Evolutionary conservation across 1,284 basidiomycete species (phyloP).

Genomic region (Fomitopsis schrenkii): DNA sequence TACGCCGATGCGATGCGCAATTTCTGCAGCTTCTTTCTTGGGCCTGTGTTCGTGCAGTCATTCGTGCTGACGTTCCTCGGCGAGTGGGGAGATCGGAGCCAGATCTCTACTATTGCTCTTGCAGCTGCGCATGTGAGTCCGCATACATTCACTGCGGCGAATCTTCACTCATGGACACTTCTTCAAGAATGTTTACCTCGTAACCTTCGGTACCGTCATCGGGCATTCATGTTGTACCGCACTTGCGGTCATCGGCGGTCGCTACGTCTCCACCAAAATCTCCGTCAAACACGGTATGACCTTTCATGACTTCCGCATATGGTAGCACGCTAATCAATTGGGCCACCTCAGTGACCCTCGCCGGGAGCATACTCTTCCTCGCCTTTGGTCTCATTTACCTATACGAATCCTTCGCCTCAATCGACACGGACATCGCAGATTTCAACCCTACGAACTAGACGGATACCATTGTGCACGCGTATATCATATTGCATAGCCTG

Average conservation of each 20-base stretch:
- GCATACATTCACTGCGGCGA: slow-evolving; percentile 1
- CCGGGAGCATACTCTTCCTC: slow-evolving; percentile 81
- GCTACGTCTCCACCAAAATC: slow-evolving; percentile 90
- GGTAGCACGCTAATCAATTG: not conserved
- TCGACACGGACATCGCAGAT: slow-evolving; percentile 30
- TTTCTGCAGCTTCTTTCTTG: slow-evolving; percentile 79
- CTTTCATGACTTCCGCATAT: not conserved
- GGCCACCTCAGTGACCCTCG: slow-evolving; percentile 66
- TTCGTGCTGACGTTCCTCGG: slow-evolving; percentile 96
- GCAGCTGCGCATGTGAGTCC: slow-evolving; percentile 89
- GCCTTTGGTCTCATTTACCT: slow-evolving; percentile 78
- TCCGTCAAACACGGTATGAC: slow-evolving; percentile 88
- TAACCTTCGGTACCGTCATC: slow-evolving; percentile 86
- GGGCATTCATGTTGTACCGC: slow-evolving; percentile 90
- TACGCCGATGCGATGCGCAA: slow-evolving; percentile 75
- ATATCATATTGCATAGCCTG: not conserved
- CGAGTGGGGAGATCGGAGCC: slow-evolving; percentile 97
- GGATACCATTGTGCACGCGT: not conserved
- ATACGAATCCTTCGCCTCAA: slow-evolving; percentile 55
- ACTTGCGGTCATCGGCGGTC: slow-evolving; percentile 86
- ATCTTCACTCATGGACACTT: not conserved
- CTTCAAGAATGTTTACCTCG: slow-evolving; percentile 67
- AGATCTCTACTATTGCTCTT: slow-evolving; percentile 96
- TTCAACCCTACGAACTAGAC: slow-evolving; percentile 19
- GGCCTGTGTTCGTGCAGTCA: slow-evolving; percentile 93